phyloP scores from a whole-genome alignment of 352 stramenopile genomes.

The Phytophthora agathidicida region DNA sequence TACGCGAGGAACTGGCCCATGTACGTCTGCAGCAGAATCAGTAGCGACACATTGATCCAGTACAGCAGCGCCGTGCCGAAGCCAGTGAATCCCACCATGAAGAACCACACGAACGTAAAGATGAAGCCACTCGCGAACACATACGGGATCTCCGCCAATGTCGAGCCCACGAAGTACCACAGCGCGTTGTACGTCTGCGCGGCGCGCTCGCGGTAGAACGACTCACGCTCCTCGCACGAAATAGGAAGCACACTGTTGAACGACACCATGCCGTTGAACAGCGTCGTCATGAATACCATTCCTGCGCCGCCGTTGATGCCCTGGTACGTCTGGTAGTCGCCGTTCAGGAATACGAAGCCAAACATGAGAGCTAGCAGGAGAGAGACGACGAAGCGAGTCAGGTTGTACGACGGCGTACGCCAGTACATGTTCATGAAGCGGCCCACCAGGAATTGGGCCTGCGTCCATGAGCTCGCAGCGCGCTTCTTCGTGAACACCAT shows the following conservation, averaged over 20 bases:
- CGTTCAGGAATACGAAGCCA: conserved; percentile 62
- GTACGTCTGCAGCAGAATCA: conserved; percentile 45
- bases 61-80: conserved; percentile 34
- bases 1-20: conserved; percentile 41
- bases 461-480: conserved; percentile 36
- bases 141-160: conserved; percentile 83
- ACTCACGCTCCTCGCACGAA: conserved; percentile 25
- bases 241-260: conserved; percentile 35
- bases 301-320: conserved; percentile 39
- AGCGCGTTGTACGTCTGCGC: conserved; percentile 89
- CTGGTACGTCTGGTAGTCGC: conserved; percentile 47
- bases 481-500: conserved; percentile 46
- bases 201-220: conserved; percentile 90
- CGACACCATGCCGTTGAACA: conserved; percentile 79
- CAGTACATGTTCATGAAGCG: conserved; percentile 81
- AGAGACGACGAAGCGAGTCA: conserved; percentile 60
- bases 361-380: conserved; percentile 41
- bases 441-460: conserved; percentile 38
- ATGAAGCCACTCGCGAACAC: conserved; percentile 45
- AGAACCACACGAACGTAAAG: conserved; percentile 44
- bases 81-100: conserved; percentile 46
- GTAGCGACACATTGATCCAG: conserved; percentile 38
- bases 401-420: conserved; percentile 89
- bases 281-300: conserved; percentile 55
- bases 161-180: conserved; percentile 84